These are phyloP conservation scores for Pholiota microspora DNA, from an alignment of 768 basidiomycete species.

Conservation along the genomic window DNA sequence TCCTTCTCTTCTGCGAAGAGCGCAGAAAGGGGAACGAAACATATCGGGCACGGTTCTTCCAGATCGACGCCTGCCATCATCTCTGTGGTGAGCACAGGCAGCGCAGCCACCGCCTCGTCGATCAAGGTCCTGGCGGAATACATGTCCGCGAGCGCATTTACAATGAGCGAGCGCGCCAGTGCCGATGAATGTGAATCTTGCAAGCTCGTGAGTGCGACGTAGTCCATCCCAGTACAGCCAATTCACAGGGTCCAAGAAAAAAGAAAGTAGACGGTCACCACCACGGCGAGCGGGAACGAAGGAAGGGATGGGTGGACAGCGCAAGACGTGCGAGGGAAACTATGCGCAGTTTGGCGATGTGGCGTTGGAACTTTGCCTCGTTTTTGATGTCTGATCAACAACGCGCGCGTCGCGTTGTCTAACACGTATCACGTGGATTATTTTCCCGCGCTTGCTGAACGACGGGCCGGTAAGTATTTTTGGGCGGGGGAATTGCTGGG, in stretches of 20 bases:
- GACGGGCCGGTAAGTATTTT: slow-evolving; percentile 1
- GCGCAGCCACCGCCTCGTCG: slow-evolving; percentile 34
- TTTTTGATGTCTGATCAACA: slow-evolving; percentile 13
- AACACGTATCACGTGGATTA: too few relatives aligned
- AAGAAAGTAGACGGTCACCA: too few relatives aligned
- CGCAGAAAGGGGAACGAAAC: slow-evolving; percentile 49
- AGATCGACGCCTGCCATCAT: slow-evolving; percentile 30
- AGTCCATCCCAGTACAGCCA: too few relatives aligned
- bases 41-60: slow-evolving; percentile 66
- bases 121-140: slow-evolving; percentile 28
- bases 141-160: slow-evolving; percentile 18
- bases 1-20: slow-evolving; percentile 36
- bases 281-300: too few relatives aligned
- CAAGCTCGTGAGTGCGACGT: too few relatives aligned
- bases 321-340: too few relatives aligned
- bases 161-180: slow-evolving; percentile 23
- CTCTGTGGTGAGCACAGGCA: slow-evolving; percentile 41
- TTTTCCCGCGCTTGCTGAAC: too few relatives aligned
- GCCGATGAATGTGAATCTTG: slow-evolving; percentile 12
- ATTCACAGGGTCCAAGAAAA: too few relatives aligned
- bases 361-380: not conserved
- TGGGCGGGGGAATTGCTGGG: not conserved
- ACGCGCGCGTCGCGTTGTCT: slow-evolving; percentile 16
- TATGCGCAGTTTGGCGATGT: not conserved
- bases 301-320: too few relatives aligned